These are phyloP conservation scores for Lindgomyces ingoldianus DNA, from an alignment of 495 filamentous ascomycete genomes.

Conservation along the genomic window DNA sequence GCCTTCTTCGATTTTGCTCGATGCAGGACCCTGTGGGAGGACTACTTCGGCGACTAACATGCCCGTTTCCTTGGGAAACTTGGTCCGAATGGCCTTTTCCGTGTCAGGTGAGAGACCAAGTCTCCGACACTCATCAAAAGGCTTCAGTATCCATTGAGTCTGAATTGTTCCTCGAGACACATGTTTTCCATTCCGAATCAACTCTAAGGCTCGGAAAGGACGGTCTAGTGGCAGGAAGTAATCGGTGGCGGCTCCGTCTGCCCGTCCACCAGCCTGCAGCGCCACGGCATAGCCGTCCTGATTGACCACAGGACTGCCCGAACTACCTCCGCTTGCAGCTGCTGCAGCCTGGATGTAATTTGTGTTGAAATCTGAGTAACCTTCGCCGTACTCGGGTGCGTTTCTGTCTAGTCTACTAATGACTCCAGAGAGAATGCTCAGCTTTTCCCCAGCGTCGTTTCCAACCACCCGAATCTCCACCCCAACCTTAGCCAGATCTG, in stretches of 20 bases:
- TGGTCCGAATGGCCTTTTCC: constrained; percentile 77
- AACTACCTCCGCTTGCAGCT: constrained; percentile 92
- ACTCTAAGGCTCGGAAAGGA: constrained; percentile 80
- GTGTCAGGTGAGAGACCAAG: constrained; percentile 81
- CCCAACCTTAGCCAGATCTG: constrained; percentile 78
- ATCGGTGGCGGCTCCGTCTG: constrained; percentile 93
- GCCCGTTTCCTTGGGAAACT: constrained; percentile 89
- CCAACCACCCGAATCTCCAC: constrained; percentile 94
- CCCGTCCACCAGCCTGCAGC: constrained; percentile 89
- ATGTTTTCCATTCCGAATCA: constrained; percentile 71
- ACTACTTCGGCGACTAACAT: constrained; percentile 97
- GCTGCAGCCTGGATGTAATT: constrained; percentile 99
- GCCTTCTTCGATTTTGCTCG: constrained; percentile 84
- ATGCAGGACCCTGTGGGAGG: constrained; percentile 83
- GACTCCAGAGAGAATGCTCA: constrained; percentile 95
- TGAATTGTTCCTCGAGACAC: constrained; percentile 94
- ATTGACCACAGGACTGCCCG: constrained; percentile 95
- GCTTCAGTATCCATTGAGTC: constrained; percentile 93
- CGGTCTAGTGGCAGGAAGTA: constrained; percentile 96
- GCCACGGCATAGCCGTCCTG: constrained; percentile 91
- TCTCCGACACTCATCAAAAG: constrained; percentile 95
- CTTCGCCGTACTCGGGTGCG: constrained; percentile 96
- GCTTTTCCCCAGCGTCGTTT: constrained; percentile 98
- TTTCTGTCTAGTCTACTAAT: constrained; percentile 96
- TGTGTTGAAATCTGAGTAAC: constrained; percentile 99